Evolutionary conservation across 352 stramenopile genomes (phyloP), one percentile per base, ranked within the genome.

Genomic region (Phytophthora citrophthora): DNA sequence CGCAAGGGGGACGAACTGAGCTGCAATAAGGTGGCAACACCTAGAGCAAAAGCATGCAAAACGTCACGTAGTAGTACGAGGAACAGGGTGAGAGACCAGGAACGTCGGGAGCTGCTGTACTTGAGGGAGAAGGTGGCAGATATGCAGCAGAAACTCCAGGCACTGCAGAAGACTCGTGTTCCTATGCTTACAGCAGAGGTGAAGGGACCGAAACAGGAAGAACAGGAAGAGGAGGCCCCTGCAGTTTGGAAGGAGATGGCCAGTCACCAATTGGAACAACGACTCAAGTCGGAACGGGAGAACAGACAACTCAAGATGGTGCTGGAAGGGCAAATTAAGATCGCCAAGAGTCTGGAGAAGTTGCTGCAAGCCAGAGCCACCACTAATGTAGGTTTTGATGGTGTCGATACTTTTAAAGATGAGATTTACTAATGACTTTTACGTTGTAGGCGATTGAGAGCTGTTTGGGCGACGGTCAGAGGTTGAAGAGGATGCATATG

Each of bases 321-420:
- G 36, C 59, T 91, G 13, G 80, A 89, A 55, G 81, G 72, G 2
- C 83, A 91, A 51, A 72, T 91, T 55, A 89, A 89, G 61, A 72
- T 91, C 55, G 80, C 80, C 5, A 81, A 79, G 46, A 82, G 74
- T 50, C 72, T 88, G n/a, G 73, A 84, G 59, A 83, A 83, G 43
- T 27, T 82, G 20, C 50, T 86, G 15, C 64, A 82, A 45, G 70
- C 72, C 12, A 61, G 65, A 29, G 48, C 70, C 0, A 82, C 68
- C 24, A 70, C 65, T 2, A 69, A 65, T 51, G 75, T 83, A 70
- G 9, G 58, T 31, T 26, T 6, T 4, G 10, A 29, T 1, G 2
- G 18, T 47, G 23, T 10, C n/a, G 7, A 23, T 15, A 9, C 20
- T 4, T 13, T 29, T 11, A 16, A 32, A 18, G 18, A n/a, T 10